Conservation (phyloP, 1,139 yeast species). For the Pichia sp. region DNA sequence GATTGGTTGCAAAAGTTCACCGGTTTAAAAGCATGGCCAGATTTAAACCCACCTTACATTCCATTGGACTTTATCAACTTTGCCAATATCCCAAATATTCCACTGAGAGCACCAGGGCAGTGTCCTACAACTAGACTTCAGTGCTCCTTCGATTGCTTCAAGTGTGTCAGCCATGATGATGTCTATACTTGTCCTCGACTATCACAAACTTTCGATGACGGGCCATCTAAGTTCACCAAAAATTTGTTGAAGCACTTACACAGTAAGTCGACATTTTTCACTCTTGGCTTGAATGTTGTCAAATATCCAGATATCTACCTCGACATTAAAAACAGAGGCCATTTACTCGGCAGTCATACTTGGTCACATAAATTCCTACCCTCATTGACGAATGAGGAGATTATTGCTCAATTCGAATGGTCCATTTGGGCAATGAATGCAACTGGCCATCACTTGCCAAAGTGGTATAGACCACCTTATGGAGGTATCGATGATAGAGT, state of each 20-base stretch:
- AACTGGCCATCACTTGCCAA: constrained; percentile 82
- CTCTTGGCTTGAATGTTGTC: constrained; percentile 77
- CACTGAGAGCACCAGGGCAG: constrained; percentile 53
- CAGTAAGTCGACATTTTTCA: constrained; percentile 70
- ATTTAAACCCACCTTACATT: constrained; percentile 77
- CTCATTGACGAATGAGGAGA: constrained; percentile 65
- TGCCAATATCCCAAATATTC: constrained; percentile 43
- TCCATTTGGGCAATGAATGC: constrained; percentile 98
- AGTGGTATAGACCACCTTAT: constrained; percentile 94
- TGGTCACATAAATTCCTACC: constrained; percentile 92
- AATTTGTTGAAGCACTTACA: constrained; percentile 51
- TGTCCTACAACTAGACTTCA: constrained; percentile 50
- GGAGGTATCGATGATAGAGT: constrained; percentile 91
- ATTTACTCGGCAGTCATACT: constrained; percentile 82
- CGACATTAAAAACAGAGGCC: constrained; percentile 57
- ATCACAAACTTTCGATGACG: constrained; percentile 92
- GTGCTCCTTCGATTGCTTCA: constrained; percentile 84
- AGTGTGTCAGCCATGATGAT: constrained; percentile 77
- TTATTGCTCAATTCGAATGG: constrained; percentile 91
- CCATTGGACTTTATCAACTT: constrained; percentile 71
- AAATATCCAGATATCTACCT: constrained; percentile 70
- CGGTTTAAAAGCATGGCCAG: constrained; percentile 78
- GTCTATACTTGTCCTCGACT: constrained; percentile 67
- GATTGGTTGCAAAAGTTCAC: constrained; percentile 74
- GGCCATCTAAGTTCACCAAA: constrained; percentile 75